Percentiles rank a stretch among this genome's conserved stretches.
phyloP scores from a whole-genome alignment of 2,329 filamentous ascomycete species.

The Chrysosporium queenslandicum region DNA sequence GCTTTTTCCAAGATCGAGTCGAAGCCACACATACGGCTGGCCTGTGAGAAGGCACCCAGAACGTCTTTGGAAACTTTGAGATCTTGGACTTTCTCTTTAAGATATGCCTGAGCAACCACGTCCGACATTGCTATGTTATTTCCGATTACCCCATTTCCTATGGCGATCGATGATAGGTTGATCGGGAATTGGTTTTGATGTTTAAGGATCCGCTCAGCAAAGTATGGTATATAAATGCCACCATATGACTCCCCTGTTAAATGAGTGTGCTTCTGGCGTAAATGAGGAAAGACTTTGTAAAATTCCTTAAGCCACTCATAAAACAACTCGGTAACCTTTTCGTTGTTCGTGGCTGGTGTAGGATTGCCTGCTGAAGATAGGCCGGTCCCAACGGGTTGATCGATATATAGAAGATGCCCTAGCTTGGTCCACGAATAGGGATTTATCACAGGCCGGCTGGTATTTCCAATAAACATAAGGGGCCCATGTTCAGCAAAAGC shows the following conservation, averaged over 20 bases:
- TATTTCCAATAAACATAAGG: constrained; percentile 25
- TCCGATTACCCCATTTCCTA: constrained; percentile 31
- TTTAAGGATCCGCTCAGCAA: constrained; percentile 26
- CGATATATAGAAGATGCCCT: constrained; percentile 30
- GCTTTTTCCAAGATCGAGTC: constrained; percentile 23
- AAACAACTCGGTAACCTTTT: constrained; percentile 25
- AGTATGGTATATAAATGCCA: constrained; percentile 32
- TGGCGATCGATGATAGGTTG: constrained; percentile 28
- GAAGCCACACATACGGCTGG: constrained; percentile 29
- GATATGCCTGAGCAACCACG: constrained; percentile 23
- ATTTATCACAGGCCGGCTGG: constrained; percentile 13
- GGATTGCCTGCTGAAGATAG: constrained; percentile 26
- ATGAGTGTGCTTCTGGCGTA: constrained; percentile 25
- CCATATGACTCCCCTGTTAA: constrained; percentile 34
- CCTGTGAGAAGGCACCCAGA: constrained; percentile 23
- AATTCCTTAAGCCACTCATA: constrained; percentile 27
- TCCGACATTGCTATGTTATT: constrained; percentile 30
- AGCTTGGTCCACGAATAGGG: constrained; percentile 18
- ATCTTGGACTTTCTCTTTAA: constrained; percentile 21
- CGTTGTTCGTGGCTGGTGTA: constrained; percentile 24
- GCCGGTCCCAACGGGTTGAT: constrained; percentile 32
- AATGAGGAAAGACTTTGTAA: constrained; percentile 25
- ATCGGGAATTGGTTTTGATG: constrained; percentile 23
- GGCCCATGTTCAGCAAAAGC: constrained; percentile 28
- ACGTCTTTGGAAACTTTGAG: constrained; percentile 25